These are phyloP conservation scores for Fusarium sp. DNA, from an alignment of 2,329 filamentous ascomycete genomes.

Conservation along the genomic window DNA sequence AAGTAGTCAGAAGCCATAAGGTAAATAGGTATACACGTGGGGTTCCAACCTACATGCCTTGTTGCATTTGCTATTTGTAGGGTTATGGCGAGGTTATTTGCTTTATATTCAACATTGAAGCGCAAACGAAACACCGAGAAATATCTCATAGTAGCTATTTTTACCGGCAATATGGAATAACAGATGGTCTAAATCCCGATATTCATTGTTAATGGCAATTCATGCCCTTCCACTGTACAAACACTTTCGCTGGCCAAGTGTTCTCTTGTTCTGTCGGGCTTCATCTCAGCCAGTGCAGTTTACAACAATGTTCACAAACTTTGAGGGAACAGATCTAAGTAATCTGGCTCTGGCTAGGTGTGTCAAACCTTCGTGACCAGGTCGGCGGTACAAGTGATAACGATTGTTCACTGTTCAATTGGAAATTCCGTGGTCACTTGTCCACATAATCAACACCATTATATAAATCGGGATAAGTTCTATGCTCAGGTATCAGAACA, in stretches of 20 bases:
- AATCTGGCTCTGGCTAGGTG: neutral
- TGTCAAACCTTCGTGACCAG: neutral
- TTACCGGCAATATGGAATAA: no score
- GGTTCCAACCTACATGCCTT: no score
- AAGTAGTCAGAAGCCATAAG: no score
- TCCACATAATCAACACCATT: neutral
- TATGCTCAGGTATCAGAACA: neutral
- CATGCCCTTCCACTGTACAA: neutral
- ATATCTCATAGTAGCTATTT: no score
- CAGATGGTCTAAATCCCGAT: no score
- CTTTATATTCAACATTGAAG: no score
- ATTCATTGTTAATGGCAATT: no score
- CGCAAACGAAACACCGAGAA: no score
- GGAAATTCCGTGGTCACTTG: neutral
- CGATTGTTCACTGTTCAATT: neutral
- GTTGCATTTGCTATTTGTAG: no score
- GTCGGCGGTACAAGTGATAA: neutral
- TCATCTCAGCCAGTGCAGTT: neutral
- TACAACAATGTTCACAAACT: neutral
- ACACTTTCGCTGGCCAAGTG: neutral
- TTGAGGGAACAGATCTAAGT: neutral
- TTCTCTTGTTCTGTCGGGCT: neutral
- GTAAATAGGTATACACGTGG: no score
- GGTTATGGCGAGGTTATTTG: no score
- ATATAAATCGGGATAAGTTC: neutral